phyloP scores from a whole-genome alignment of 805 yeast species.

The Pichia nanzhaoensis region DNA sequence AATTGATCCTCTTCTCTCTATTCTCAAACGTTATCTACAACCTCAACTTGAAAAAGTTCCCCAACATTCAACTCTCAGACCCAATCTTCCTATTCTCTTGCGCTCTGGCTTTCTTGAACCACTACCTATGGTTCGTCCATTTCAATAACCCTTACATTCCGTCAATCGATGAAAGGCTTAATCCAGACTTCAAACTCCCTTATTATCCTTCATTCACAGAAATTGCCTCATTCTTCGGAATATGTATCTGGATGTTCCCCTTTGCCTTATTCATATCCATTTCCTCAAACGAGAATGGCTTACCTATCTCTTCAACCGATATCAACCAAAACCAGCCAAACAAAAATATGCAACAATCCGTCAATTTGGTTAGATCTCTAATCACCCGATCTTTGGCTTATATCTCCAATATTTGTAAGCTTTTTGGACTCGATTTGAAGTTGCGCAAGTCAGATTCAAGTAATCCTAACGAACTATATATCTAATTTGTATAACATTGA shows the following conservation, averaged over 20 bases:
- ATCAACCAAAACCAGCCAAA: slow-evolving; percentile 20
- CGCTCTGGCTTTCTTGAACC: slow-evolving; percentile 67
- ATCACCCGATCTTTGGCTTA: slow-evolving; percentile 47
- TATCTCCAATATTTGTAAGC: slow-evolving; percentile 39
- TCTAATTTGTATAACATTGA: too few species aligned
- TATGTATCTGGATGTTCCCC: slow-evolving; percentile 91
- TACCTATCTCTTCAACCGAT: slow-evolving; percentile 43
- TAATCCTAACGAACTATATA: slow-evolving; percentile 27
- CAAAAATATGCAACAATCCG: slow-evolving; percentile 35
- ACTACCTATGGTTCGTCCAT: slow-evolving; percentile 82
- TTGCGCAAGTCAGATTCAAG: slow-evolving; percentile 13
- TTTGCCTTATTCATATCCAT: slow-evolving; percentile 85
- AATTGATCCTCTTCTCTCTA: slow-evolving; percentile 59
- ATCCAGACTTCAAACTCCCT: slow-evolving; percentile 53
- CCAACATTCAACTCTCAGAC: slow-evolving; percentile 69
- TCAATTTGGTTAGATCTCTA: slow-evolving; percentile 63
- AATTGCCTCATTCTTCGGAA: slow-evolving; percentile 91
- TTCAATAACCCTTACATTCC: slow-evolving; percentile 72
- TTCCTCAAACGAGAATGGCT: slow-evolving; percentile 83
- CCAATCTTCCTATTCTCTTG: slow-evolving; percentile 68
- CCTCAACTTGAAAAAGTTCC: slow-evolving; percentile 75
- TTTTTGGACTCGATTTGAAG: slow-evolving; percentile 55
- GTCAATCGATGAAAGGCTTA: slow-evolving; percentile 53
- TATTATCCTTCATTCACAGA: slow-evolving; percentile 78
- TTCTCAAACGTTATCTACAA: slow-evolving; percentile 65